These are phyloP conservation scores for Mortierella sp. DNA, from an alignment of 371 early-diverging fungal genomes.

Conservation along the genomic window DNA sequence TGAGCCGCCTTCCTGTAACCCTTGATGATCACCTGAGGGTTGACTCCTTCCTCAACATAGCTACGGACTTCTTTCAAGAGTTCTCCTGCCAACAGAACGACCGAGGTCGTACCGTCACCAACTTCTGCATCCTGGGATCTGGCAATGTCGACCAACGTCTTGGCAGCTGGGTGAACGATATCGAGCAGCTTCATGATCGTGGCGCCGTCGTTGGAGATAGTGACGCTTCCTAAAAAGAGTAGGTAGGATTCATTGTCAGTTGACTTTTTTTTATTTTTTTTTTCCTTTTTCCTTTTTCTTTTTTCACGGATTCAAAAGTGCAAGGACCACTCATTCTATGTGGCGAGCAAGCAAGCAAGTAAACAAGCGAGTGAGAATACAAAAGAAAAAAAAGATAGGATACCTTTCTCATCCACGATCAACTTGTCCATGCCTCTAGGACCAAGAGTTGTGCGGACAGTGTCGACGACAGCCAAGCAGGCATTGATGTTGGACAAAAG, in stretches of 20 bases:
- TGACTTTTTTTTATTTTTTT: too few species aligned
- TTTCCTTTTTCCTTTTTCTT: too few species aligned
- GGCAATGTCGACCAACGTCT: constrained; percentile 97
- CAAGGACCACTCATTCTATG: too few species aligned
- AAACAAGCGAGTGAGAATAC: neutral
- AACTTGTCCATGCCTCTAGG: constrained; percentile 99
- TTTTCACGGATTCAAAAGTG: too few species aligned
- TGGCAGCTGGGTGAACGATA: constrained; percentile 99
- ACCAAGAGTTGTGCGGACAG: constrained; percentile 97
- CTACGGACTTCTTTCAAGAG: constrained; percentile 94
- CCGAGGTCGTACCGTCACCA: constrained; percentile 99
- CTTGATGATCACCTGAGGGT: constrained; percentile 95
- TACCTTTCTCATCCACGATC: constrained; percentile 94
- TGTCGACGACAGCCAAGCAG: constrained; percentile 95
- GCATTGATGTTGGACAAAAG: constrained; percentile 99
- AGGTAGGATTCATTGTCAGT: neutral
- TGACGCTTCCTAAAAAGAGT: constrained; percentile 75
- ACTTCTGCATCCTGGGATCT: constrained; percentile 99
- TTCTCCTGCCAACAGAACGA: constrained; percentile 98
- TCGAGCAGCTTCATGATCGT: constrained; percentile 99
- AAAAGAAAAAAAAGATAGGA: neutral
- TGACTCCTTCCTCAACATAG: constrained; percentile 96
- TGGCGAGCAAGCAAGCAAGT: too few species aligned
- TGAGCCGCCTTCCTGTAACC: constrained; percentile 92
- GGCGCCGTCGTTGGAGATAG: constrained; percentile 99